Base-by-base conservation (phyloP, 2,329 filamentous ascomycete species). In the Emericellopsis atlantica region DNA sequence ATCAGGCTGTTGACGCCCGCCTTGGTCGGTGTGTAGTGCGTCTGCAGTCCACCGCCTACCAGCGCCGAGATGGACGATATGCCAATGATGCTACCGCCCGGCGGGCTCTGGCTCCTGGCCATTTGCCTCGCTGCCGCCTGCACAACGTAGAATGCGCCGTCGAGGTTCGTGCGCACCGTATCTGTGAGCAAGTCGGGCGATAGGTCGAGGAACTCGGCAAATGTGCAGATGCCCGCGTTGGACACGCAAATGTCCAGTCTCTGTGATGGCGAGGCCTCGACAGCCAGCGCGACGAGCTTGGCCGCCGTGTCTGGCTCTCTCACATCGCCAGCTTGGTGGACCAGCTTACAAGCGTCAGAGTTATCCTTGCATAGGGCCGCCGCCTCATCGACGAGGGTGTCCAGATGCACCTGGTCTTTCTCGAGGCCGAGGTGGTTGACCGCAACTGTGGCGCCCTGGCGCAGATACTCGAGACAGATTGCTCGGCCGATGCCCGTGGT, bases 21-120 rank as follows among this genome's bases (percentile, higher is more conserved):
- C 60, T 94, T 94, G 14, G 87, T 93, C 9, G 87, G 84, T 14
- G 87, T 93, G 61, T 93, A 94, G 56, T 94, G 87, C 22, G 77
- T 80, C 64, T 93, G 87, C 37, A 72, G 67, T 0, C 80, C 84
- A 35, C 86, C 87, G 32, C 87, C 87, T 0, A 88, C 82, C 11
- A 88, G 72, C 0, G 83, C 84, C 15, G 72, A 79, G 53, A 88
- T 85, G 48, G 77, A 83, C 7, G 75, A 81, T 32, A 89, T 69
- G 41, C 75, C 83, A 48, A 88, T 90, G 52, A 95, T 92, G 51
- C 76, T 81, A 29, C 88, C 88, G 14, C 87, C 85, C 0, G 74
- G 60, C 0, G 79, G 76, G 2, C 68, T 64, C 51, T 84, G 71
- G 24, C 55, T 49, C 29, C 61, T 62, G 0, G 81, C 79, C 83